phyloP scores from a whole-genome alignment of 768 basidiomycete species.

The Suillus decipiens region DNA sequence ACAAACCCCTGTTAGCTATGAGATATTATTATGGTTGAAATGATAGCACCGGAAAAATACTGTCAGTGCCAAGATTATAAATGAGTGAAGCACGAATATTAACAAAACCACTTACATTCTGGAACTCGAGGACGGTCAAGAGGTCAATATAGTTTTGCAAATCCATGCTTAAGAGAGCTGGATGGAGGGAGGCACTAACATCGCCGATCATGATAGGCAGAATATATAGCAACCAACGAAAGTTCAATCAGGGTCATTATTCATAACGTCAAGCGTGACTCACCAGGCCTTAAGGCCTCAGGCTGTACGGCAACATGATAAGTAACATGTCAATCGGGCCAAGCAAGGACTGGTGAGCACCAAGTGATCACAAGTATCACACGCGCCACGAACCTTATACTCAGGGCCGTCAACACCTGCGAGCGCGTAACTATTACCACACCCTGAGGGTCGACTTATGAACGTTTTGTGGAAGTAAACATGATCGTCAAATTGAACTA shows the following conservation, averaged over 20 bases:
- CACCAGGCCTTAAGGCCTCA: background rate
- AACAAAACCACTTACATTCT: background rate
- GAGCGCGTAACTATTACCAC: background rate
- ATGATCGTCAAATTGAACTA: background rate
- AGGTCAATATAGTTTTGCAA: background rate
- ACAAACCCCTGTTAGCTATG: background rate
- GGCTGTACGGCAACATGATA: background rate
- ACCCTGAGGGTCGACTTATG: background rate
- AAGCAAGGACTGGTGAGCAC: background rate
- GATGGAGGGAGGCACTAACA: background rate
- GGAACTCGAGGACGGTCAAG: background rate
- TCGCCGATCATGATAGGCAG: background rate
- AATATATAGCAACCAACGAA: background rate
- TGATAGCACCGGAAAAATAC: slow-evolving; percentile 4
- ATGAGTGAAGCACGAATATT: background rate
- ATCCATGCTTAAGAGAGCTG: background rate
- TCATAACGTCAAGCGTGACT: background rate
- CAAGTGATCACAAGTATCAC: background rate
- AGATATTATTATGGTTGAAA: background rate
- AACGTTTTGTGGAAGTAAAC: background rate
- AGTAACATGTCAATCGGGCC: background rate
- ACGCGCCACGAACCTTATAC: background rate
- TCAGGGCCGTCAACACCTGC: background rate
- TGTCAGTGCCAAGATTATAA: background rate
- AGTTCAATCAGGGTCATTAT: background rate